Percentiles rank a stretch among this genome's conserved stretches.
phyloP scores from a whole-genome alignment of 768 basidiomycete genomes.

The Cyclocybe cylindracea region DNA sequence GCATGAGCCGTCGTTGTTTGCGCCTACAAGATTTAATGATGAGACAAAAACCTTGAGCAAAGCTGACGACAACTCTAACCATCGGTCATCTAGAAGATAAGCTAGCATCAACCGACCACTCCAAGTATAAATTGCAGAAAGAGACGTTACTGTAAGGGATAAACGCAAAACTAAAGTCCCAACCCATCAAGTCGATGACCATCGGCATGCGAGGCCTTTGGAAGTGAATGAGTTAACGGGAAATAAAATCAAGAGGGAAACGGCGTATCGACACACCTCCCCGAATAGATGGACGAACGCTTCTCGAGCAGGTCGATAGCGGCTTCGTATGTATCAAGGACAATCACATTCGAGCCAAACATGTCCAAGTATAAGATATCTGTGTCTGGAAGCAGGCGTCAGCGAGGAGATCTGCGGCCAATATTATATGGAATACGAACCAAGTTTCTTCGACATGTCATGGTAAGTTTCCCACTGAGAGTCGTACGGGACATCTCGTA shows the following conservation, averaged over 20 bases:
- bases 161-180: neutral
- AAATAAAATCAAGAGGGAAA: neutral
- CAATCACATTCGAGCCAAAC: neutral
- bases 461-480: no score
- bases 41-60: neutral
- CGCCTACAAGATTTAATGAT: neutral
- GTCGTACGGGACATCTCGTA: no score
- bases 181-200: constrained; percentile 10
- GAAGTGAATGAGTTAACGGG: neutral
- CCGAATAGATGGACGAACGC: constrained; percentile 17
- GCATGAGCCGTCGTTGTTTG: constrained; percentile 6
- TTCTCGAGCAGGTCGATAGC: constrained; percentile 15
- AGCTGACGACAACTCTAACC: neutral
- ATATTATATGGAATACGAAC: no score
- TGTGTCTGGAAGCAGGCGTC: no score
- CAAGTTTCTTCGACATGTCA: no score
- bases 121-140: no score
- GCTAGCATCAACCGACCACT: no score
- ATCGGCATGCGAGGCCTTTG: neutral
- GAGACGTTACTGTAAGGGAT: neutral
- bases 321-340: constrained; percentile 13
- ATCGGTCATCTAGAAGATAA: no score
- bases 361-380: no score
- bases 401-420: no score
- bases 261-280: neutral